These are phyloP conservation scores for Aspergillus chevalieri DNA, from an alignment of 2,329 filamentous ascomycete species.

Conservation along the genomic window DNA sequence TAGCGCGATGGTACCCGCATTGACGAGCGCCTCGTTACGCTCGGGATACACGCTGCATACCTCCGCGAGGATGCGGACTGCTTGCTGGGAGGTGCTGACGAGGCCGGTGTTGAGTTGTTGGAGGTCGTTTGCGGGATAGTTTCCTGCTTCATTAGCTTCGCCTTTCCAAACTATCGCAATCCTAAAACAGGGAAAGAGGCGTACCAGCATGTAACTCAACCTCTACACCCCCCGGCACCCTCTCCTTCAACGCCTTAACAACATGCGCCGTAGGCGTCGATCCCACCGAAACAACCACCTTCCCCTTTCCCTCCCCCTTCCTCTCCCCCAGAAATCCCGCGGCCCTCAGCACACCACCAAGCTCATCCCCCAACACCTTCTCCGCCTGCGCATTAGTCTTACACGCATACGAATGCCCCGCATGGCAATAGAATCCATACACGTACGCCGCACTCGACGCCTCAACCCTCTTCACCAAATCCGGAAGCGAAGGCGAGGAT, in stretches of 20 bases:
- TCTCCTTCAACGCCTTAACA: slow-evolving; percentile 8
- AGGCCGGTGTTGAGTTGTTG: slow-evolving; percentile 71
- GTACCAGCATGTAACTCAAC: slow-evolving; percentile 20
- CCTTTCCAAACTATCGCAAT: not conserved
- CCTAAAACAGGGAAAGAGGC: not conserved
- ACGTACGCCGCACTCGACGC: slow-evolving; percentile 6
- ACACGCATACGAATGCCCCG: slow-evolving; percentile 21
- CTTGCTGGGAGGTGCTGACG: slow-evolving; percentile 20
- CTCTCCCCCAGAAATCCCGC: slow-evolving; percentile 3
- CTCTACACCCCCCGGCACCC: slow-evolving; percentile 8
- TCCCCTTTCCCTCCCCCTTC: slow-evolving; percentile 1
- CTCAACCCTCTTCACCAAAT: slow-evolving; percentile 13
- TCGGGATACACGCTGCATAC: slow-evolving; percentile 61
- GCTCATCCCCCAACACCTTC: slow-evolving; percentile 12
- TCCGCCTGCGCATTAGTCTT: slow-evolving; percentile 15
- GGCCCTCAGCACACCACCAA: slow-evolving; percentile 14
- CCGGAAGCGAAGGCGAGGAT: slow-evolving; percentile 7
- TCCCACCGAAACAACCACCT: slow-evolving; percentile 16
- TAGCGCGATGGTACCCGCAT: slow-evolving; percentile 63
- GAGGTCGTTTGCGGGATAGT: slow-evolving; percentile 65
- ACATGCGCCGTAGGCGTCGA: slow-evolving; percentile 23
- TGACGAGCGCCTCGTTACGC: slow-evolving; percentile 59
- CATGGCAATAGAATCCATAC: slow-evolving; percentile 22
- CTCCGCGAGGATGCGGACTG: slow-evolving; percentile 56
- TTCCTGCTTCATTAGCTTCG: slow-evolving; percentile 8